These are phyloP conservation scores for Pseudocercospora fijiensis DNA, from an alignment of 2,329 filamentous ascomycete species.

Conservation along the genomic window DNA sequence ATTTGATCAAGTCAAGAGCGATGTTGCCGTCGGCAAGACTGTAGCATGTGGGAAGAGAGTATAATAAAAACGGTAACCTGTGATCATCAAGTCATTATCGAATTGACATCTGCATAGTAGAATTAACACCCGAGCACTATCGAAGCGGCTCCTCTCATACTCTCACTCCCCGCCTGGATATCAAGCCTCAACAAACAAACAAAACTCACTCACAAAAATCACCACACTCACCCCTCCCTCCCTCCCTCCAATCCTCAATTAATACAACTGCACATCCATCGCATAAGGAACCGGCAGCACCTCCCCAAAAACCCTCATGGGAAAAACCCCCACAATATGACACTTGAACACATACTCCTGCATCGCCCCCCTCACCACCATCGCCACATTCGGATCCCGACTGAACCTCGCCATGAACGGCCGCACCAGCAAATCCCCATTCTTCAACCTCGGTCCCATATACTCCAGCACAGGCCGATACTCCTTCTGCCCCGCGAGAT, in stretches of 20 bases:
- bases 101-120: neutral
- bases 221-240: neutral
- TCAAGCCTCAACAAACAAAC: neutral
- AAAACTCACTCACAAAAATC: no score
- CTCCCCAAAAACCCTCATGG: constrained; percentile 15
- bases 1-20: neutral
- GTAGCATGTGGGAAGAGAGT: neutral
- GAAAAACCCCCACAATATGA: constrained; percentile 15
- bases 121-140: neutral
- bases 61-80: neutral
- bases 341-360: constrained; percentile 20
- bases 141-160: neutral
- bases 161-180: neutral
- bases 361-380: constrained; percentile 14
- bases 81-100: neutral
- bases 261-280: constrained; percentile 18
- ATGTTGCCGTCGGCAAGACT: neutral
- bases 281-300: constrained; percentile 11
- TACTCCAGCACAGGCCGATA: constrained; percentile 14
- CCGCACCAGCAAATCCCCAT: constrained; percentile 16
- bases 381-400: constrained; percentile 12
- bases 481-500: constrained; percentile 5
- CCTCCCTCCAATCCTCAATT: neutral
- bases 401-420: constrained; percentile 14
- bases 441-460: constrained; percentile 8